Conservation (phyloP, 2,329 filamentous ascomycete genomes). For the Fusarium torulosum region DNA sequence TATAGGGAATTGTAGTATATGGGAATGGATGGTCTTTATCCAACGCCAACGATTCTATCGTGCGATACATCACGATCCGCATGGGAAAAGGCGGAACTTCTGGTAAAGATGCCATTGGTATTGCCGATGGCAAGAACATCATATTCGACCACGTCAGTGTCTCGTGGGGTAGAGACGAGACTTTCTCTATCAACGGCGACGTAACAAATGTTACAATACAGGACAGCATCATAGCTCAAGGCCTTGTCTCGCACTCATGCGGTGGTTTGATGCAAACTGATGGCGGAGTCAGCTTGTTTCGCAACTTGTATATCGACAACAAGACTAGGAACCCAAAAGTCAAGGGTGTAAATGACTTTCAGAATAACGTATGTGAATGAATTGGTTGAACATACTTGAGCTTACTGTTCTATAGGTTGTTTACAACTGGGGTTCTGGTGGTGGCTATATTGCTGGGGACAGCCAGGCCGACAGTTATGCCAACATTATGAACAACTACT, state of each 20-base stretch:
- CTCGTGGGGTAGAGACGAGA: slow-evolving; percentile 68
- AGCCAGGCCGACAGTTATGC: slow-evolving; percentile 60
- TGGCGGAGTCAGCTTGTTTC: slow-evolving; percentile 63
- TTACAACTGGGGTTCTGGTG: slow-evolving; percentile 68
- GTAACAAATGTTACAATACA: slow-evolving; percentile 64
- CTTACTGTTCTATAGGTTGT: slow-evolving; percentile 54
- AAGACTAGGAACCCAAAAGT: slow-evolving; percentile 70
- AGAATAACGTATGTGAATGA: slow-evolving; percentile 52
- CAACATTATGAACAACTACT: slow-evolving; percentile 69
- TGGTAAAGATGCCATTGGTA: slow-evolving; percentile 66
- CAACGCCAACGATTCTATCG: slow-evolving; percentile 64
- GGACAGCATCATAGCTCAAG: slow-evolving; percentile 66
- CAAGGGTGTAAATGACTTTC: slow-evolving; percentile 68
- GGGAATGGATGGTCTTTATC: slow-evolving; percentile 67
- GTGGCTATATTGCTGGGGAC: slow-evolving; percentile 67
- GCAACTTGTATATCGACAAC: slow-evolving; percentile 69
- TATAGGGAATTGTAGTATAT: slow-evolving; percentile 62
- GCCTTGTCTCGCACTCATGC: slow-evolving; percentile 65
- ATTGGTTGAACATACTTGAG: fast-evolving
- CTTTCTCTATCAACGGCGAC: slow-evolving; percentile 63
- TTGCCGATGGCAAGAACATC: slow-evolving; percentile 65
- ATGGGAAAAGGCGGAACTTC: slow-evolving; percentile 64
- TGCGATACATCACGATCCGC: slow-evolving; percentile 67
- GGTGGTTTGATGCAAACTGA: slow-evolving; percentile 65
- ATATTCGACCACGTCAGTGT: slow-evolving; percentile 68